These are phyloP conservation scores for Elsinoe ampelina DNA, from an alignment of 2,329 filamentous ascomycete species.

Conservation along the genomic window DNA sequence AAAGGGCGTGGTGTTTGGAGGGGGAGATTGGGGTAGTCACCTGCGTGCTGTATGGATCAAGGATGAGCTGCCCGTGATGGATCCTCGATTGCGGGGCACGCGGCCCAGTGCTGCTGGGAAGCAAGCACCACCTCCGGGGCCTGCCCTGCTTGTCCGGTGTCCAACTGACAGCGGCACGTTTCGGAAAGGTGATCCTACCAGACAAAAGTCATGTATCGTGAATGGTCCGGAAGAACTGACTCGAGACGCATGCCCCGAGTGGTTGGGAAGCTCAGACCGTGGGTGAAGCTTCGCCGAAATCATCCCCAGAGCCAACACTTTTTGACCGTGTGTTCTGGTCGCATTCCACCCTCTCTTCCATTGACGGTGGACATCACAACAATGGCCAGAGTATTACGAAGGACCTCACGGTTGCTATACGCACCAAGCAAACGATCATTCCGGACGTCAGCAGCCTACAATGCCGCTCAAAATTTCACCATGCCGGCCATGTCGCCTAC, in stretches of 20 bases:
- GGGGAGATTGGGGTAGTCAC: constrained; percentile 4
- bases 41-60: neutral
- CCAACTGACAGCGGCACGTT: neutral
- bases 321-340: neutral
- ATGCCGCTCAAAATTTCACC: constrained; percentile 72
- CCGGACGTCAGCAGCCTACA: constrained; percentile 14
- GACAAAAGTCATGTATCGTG: neutral
- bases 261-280: constrained; percentile 9
- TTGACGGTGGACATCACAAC: neutral
- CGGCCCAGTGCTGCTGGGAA: neutral
- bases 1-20: constrained; percentile 7
- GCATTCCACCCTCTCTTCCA: neutral
- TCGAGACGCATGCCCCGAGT: neutral
- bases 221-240: too few relatives aligned
- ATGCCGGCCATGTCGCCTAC: constrained; percentile 89
- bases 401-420: constrained; percentile 5
- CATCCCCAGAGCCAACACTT: constrained; percentile 5
- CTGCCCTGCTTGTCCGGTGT: neutral
- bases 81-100: constrained; percentile 8
- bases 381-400: constrained; percentile 10
- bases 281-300: constrained; percentile 6
- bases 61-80: constrained; percentile 4
- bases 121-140: neutral
- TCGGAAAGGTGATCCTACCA: neutral
- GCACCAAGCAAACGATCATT: constrained; percentile 8